phyloP scores from a whole-genome alignment of 805 yeast genomes.

The Diddensiella transvaalensis region DNA sequence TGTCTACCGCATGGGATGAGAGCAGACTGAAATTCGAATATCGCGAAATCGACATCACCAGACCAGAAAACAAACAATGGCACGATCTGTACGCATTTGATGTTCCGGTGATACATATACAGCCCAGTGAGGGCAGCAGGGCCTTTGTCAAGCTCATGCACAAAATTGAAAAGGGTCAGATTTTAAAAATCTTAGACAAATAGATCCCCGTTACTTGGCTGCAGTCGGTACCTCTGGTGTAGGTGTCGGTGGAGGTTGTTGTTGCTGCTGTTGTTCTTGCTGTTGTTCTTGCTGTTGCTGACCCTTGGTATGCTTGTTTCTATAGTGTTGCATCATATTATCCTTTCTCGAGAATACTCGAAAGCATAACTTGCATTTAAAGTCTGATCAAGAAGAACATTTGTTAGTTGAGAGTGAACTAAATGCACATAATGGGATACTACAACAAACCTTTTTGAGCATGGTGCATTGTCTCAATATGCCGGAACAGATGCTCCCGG shows the following conservation, averaged over 20 bases:
- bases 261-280: background rate
- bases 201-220: background rate
- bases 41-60: slow-evolving; percentile 33
- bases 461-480: slow-evolving; percentile 26
- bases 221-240: no score
- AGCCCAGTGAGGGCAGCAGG: slow-evolving; percentile 9
- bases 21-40: slow-evolving; percentile 20
- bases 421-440: background rate
- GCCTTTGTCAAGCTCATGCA: slow-evolving; percentile 27
- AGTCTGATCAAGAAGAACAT: slow-evolving; percentile 12
- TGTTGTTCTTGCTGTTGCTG: background rate
- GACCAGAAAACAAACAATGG: slow-evolving; percentile 34
- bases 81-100: slow-evolving; percentile 37
- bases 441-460: slow-evolving; percentile 21
- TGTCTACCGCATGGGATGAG: slow-evolving; percentile 20
- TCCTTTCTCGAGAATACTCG: slow-evolving; percentile 25
- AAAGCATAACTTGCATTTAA: slow-evolving; percentile 20
- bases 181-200: slow-evolving; percentile 14
- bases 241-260: no score
- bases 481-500: slow-evolving; percentile 25
- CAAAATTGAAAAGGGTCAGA: slow-evolving; percentile 23
- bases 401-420: background rate
- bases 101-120: slow-evolving; percentile 35
- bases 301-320: slow-evolving; percentile 23
- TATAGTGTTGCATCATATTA: slow-evolving; percentile 27